Evolutionary conservation across 2,329 filamentous ascomycete genomes (phyloP).

Genomic region (Fusarium avenaceum): DNA sequence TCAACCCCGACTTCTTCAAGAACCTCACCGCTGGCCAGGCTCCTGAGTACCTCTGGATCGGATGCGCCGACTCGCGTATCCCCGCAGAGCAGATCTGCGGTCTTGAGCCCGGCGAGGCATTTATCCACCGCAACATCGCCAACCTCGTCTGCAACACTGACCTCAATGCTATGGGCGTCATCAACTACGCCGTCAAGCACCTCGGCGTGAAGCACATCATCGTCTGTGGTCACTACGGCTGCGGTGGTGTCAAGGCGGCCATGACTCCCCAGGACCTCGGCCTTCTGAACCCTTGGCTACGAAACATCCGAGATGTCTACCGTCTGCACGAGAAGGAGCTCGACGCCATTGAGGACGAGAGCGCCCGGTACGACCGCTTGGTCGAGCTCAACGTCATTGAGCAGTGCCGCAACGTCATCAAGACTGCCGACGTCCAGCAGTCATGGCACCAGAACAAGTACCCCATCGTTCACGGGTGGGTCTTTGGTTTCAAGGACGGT

Average conservation of each 20-base stretch:
- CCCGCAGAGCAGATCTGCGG: slow-evolving; percentile 91
- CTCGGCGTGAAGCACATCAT: slow-evolving; percentile 86
- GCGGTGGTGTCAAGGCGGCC: slow-evolving; percentile 81
- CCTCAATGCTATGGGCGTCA: slow-evolving; percentile 83
- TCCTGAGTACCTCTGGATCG: slow-evolving; percentile 87
- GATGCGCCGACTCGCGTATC: slow-evolving; percentile 90
- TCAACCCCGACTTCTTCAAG: slow-evolving; percentile 75
- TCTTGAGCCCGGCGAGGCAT: slow-evolving; percentile 88
- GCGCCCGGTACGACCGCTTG: slow-evolving; percentile 75
- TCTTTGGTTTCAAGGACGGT: slow-evolving; percentile 77
- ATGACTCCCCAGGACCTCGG: slow-evolving; percentile 79
- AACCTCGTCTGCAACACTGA: slow-evolving; percentile 87
- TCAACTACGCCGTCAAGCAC: slow-evolving; percentile 87
- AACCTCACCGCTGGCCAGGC: slow-evolving; percentile 74
- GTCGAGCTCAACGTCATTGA: slow-evolving; percentile 87
- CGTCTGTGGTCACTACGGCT: slow-evolving; percentile 84
- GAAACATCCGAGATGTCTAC: slow-evolving; percentile 82
- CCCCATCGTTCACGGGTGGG: slow-evolving; percentile 80
- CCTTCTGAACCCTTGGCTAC: slow-evolving; percentile 79
- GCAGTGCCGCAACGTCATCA: slow-evolving; percentile 82
- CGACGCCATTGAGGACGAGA: slow-evolving; percentile 70
- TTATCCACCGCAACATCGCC: slow-evolving; percentile 95
- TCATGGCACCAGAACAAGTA: slow-evolving; percentile 72
- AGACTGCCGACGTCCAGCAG: slow-evolving; percentile 85
- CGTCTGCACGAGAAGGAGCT: slow-evolving; percentile 78